Evolutionary conservation across 1,284 basidiomycete species (phyloP).

Genomic region (Rhodotorula sp.): DNA sequence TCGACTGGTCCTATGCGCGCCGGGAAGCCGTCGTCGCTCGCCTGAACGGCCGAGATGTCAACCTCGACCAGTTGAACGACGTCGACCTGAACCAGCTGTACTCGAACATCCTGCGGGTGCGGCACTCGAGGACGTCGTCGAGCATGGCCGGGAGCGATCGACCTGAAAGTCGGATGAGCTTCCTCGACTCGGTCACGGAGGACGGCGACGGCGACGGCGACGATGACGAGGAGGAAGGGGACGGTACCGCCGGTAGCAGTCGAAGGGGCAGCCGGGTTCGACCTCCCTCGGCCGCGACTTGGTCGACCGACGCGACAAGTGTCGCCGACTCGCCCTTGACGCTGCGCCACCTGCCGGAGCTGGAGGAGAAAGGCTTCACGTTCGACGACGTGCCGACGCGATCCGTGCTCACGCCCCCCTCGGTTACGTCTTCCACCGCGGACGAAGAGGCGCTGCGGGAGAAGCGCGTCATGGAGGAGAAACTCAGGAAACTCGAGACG

Average conservation of each 20-base stretch:
- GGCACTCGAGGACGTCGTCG: slow-evolving; percentile 56
- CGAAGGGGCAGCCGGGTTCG: slow-evolving; percentile 49
- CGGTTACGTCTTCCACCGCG: slow-evolving; percentile 49
- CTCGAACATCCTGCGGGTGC: slow-evolving; percentile 80
- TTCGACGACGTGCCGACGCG: slow-evolving; percentile 15
- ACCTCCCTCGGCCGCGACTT: slow-evolving; percentile 67
- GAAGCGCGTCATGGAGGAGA: slow-evolving; percentile 86
- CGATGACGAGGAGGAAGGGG: slow-evolving; percentile 32
- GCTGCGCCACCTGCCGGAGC: slow-evolving; percentile 48
- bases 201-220: slow-evolving; percentile 44
- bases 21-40: slow-evolving; percentile 83
- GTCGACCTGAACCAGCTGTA: slow-evolving; percentile 90
- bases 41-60: slow-evolving; percentile 72
- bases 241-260: neutral
- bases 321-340: slow-evolving; percentile 60
- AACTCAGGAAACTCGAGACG: slow-evolving; percentile 72
- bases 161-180: slow-evolving; percentile 69
- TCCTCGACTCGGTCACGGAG: slow-evolving; percentile 50
- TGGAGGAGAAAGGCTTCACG: slow-evolving; percentile 24
- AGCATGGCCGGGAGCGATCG: slow-evolving; percentile 53
- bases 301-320: slow-evolving; percentile 77
- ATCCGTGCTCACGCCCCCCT: slow-evolving; percentile 21
- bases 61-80: slow-evolving; percentile 84
- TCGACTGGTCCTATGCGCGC: slow-evolving; percentile 91
- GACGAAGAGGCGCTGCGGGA: slow-evolving; percentile 56